Evolutionary conservation across 2,329 filamentous ascomycete species (phyloP), one percentile per base, ranked within the genome.

Genomic region (Pseudocercospora fuligena): DNA sequence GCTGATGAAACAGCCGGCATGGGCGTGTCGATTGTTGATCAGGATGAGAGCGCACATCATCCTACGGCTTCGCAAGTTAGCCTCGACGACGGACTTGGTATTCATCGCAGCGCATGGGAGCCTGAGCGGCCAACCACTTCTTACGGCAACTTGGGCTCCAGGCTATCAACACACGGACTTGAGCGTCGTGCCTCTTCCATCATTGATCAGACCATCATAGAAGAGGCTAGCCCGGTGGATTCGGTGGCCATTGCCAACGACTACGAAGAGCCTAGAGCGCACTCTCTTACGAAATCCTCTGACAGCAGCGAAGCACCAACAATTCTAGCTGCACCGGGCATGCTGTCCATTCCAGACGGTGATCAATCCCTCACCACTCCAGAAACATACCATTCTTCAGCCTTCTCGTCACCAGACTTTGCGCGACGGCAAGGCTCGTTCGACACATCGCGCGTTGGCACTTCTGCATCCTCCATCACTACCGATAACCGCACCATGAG

Each of bases 401-500:
- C 81, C 4, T 83, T 83, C 74, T 86, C 90, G 0, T 93, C 91
- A 5, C 91, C 91, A 0, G 87, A 90, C 61, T 79, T 81, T 64
- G 73, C 74, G 86, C 90, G 66, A 83, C 89, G 65, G 82, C 91
- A 82, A 78, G 89, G 88, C 3, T 84, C 82, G 0, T 89, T 92
- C 63, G 91, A 94, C 69, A 87, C 87, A 0, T 89, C 91, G 61
- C 86, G 90, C 21, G 86, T 93, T 29, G 92, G 90, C 5, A 93
- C 91, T 1, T 89, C 91, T 2, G 88, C 90, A 5, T 94, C 91
- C 1, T 93, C 91, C 0, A 82, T 75, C 90, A 51, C 87, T 0
- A 58, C 56, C 19, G 91, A 93, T 68, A 90, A 90, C 70, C 89
- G 88, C 65, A 87, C 84, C 43, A 90, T 92, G 75, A 88, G 89